phyloP scores from a whole-genome alignment of 2,329 filamentous ascomycete species.

The Pestalotiopsis sp. region DNA sequence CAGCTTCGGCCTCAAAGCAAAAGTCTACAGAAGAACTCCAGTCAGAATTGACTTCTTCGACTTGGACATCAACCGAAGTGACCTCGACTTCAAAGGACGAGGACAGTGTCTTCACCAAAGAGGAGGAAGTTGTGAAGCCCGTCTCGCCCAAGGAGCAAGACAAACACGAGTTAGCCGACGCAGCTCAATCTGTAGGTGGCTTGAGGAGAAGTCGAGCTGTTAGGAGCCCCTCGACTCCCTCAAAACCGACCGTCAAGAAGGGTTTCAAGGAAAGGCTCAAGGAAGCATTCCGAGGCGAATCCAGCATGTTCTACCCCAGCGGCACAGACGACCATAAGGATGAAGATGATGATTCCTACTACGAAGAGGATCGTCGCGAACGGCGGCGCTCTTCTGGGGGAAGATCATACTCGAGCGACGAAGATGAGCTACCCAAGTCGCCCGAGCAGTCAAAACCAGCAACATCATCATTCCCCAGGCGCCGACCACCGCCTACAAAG shows the following conservation, averaged over 20 bases:
- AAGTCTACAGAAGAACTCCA: conserved; percentile 20
- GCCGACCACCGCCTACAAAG: conserved; percentile 54
- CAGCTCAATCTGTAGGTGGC: conserved; percentile 37
- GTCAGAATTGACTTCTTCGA: conserved; percentile 3
- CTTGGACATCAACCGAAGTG: not conserved
- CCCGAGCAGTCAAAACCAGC: conserved; percentile 28
- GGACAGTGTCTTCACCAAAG: conserved; percentile 12
- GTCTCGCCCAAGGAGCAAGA: conserved; percentile 14
- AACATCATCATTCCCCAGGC: conserved; percentile 24
- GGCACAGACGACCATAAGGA: conserved; percentile 41
- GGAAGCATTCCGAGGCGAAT: conserved; percentile 66
- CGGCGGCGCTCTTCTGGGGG: conserved; percentile 35
- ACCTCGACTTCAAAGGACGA: conserved; percentile 16
- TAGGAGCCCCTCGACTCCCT: conserved; percentile 49
- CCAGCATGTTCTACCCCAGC: conserved; percentile 52
- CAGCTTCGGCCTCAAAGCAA: conserved; percentile 21
- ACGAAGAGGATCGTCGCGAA: conserved; percentile 27
- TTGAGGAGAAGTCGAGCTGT: conserved; percentile 61
- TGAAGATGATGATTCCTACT: conserved; percentile 23
- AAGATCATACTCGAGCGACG: conserved; percentile 34
- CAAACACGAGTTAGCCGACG: conserved; percentile 31
- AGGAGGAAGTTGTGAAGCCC: not conserved
- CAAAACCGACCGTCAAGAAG: conserved; percentile 49
- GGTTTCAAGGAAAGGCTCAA: conserved; percentile 61
- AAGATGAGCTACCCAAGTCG: conserved; percentile 32